Evolutionary conservation across 345 rosid genomes (phyloP).

Genomic region (Euphorbia peplus): DNA sequence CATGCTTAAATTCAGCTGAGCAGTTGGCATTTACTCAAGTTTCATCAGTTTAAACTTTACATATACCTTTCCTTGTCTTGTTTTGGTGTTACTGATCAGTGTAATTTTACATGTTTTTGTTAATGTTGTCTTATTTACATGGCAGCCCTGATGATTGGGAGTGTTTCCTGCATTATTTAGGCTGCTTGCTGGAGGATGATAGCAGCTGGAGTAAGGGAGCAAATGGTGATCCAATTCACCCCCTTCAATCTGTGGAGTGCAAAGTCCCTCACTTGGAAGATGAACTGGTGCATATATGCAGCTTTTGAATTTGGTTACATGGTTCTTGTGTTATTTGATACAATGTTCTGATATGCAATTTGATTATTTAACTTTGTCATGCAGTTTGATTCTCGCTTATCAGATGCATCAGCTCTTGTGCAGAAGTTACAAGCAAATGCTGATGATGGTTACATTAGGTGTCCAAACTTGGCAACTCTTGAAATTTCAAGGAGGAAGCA

Average conservation of each 20-base stretch:
- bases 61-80: background rate
- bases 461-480: constrained; percentile 71
- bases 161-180: constrained; percentile 83
- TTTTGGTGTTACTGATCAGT: background rate
- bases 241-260: constrained; percentile 46
- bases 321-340: constrained; percentile 8
- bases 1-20: background rate
- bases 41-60: background rate
- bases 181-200: constrained; percentile 87
- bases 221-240: constrained; percentile 41
- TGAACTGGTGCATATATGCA: constrained; percentile 56
- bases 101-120: constrained; percentile 12
- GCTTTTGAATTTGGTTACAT: constrained; percentile 19
- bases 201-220: constrained; percentile 53
- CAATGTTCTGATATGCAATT: constrained; percentile 14
- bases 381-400: constrained; percentile 81
- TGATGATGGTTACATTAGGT: constrained; percentile 48
- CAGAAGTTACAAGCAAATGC: constrained; percentile 56
- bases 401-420: constrained; percentile 61
- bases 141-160: constrained; percentile 99
- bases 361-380: constrained; percentile 21
- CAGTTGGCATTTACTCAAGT: background rate
- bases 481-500: constrained; percentile 84
- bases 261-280: constrained; percentile 61
- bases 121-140: constrained; percentile 34